A percentile compares a stretch with the other conserved stretches of the same genome.
These are phyloP conservation scores for Colletotrichum shisoi DNA, from an alignment of 2,329 filamentous ascomycete species.

Conservation along the genomic window DNA sequence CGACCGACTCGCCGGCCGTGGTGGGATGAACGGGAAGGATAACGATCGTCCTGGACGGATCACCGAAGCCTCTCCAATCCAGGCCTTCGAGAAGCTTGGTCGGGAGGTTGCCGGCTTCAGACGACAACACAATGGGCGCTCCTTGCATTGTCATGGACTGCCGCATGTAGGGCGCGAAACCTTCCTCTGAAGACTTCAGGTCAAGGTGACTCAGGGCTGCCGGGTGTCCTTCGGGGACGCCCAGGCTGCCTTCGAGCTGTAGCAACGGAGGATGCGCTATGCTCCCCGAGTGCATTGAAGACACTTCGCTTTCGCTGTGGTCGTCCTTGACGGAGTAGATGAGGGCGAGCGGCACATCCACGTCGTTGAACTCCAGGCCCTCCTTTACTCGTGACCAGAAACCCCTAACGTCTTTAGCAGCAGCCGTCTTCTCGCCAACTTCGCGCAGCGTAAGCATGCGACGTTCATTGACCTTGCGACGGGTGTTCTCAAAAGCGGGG, in stretches of 20 bases:
- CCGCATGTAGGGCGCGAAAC: slow-evolving; percentile 78
- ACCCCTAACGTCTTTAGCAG: slow-evolving; percentile 73
- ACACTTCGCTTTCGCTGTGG: slow-evolving; percentile 69
- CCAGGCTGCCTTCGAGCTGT: slow-evolving; percentile 75
- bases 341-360: slow-evolving; percentile 78
- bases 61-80: slow-evolving; percentile 73
- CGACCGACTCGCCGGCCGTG: slow-evolving; percentile 71
- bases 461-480: slow-evolving; percentile 78
- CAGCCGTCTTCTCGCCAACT: slow-evolving; percentile 76
- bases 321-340: slow-evolving; percentile 80
- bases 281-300: slow-evolving; percentile 74
- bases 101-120: slow-evolving; percentile 72
- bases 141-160: slow-evolving; percentile 74
- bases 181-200: slow-evolving; percentile 71
- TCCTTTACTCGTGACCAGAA: slow-evolving; percentile 77
- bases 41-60: slow-evolving; percentile 74
- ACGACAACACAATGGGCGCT: slow-evolving; percentile 71
- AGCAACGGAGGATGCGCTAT: slow-evolving; percentile 68
- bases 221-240: slow-evolving; percentile 70
- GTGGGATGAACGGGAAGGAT: slow-evolving; percentile 82
- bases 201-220: slow-evolving; percentile 71
- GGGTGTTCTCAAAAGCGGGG: slow-evolving; percentile 81
- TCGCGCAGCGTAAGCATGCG: slow-evolving; percentile 81
- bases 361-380: slow-evolving; percentile 76
- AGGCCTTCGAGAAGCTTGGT: slow-evolving; percentile 70